Evolutionary conservation across 2,329 filamentous ascomycete species (phyloP).

Genomic region (Colletotrichum liaoningense): DNA sequence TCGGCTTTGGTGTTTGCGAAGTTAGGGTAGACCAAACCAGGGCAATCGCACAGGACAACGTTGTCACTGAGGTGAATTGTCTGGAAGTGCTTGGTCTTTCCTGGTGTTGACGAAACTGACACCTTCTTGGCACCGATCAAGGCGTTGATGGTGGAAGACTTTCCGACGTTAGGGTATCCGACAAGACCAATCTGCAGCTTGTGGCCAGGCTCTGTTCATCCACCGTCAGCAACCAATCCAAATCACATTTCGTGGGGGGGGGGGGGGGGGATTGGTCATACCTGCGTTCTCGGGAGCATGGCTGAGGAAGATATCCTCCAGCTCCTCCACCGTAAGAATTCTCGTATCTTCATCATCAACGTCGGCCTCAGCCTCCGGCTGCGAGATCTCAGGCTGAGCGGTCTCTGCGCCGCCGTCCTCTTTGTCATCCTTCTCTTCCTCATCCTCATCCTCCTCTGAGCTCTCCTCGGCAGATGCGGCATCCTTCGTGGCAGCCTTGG

Average conservation of each 20-base stretch:
- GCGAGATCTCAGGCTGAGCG: constrained; percentile 43
- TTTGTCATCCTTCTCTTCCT: constrained; percentile 37
- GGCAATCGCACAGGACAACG: constrained; percentile 96
- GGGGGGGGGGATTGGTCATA: constrained; percentile 45
- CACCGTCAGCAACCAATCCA: constrained; percentile 26
- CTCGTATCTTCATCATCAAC: constrained; percentile 71
- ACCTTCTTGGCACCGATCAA: constrained; percentile 99
- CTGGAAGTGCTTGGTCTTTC: constrained; percentile 99
- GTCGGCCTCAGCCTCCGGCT: constrained; percentile 48
- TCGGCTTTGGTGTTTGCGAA: constrained; percentile 97
- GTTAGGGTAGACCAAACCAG: constrained; percentile 97
- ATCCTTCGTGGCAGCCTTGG: constrained; percentile 20
- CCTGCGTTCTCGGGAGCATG: constrained; percentile 69
- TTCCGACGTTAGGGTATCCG: constrained; percentile 98
- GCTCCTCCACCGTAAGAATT: constrained; percentile 92
- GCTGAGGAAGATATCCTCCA: constrained; percentile 87
- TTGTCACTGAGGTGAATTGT: constrained; percentile 93
- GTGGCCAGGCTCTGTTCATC: constrained; percentile 53
- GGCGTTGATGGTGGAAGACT: constrained; percentile 99
- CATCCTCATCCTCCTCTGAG: constrained; percentile 35
- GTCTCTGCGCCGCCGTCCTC: constrained; percentile 50
- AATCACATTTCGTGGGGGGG: not conserved
- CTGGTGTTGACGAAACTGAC: constrained; percentile 95
- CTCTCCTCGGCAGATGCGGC: constrained; percentile 53
- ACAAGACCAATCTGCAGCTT: constrained; percentile 94